Percentiles rank a stretch among this genome's conserved stretches.
phyloP scores from a whole-genome alignment of 805 yeast species.

The Sungouiozyma intestinalis region DNA sequence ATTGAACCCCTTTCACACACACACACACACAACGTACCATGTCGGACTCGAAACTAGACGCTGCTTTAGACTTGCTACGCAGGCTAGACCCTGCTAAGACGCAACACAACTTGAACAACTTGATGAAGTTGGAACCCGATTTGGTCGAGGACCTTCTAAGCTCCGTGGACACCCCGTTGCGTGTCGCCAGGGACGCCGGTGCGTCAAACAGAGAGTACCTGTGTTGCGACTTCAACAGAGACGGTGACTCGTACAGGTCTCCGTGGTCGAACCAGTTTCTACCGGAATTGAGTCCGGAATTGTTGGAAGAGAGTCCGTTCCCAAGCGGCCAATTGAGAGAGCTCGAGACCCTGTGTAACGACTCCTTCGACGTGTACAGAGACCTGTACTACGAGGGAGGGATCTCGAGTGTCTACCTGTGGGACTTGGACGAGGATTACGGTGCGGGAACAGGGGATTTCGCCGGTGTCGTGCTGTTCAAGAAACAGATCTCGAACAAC shows the following conservation, averaged over 20 bases:
- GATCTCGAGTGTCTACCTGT: conserved; percentile 73
- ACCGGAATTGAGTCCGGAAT: conserved; percentile 33
- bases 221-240: conserved; percentile 91
- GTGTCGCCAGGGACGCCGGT: conserved; percentile 23
- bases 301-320: conserved; percentile 57
- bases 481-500: conserved; percentile 38
- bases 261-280: conserved; percentile 78
- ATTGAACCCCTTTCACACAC: too few species aligned
- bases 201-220: conserved; percentile 48
- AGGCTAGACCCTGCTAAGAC: conserved; percentile 63
- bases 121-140: conserved; percentile 43
- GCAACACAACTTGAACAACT: conserved; percentile 34
- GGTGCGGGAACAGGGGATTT: conserved; percentile 30
- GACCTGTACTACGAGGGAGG: conserved; percentile 96
- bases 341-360: conserved; percentile 74
- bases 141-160: conserved; percentile 81
- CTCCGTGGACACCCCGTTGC: conserved; percentile 77
- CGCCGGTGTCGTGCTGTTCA: conserved; percentile 85
- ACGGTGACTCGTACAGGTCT: conserved; percentile 83
- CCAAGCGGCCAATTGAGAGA: conserved; percentile 61
- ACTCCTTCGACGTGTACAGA: conserved; percentile 83
- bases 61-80: conserved; percentile 67
- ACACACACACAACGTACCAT: too few species aligned
- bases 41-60: conserved; percentile 38
- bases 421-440: conserved; percentile 64